Base-by-base conservation (phyloP, 805 yeast genomes). In the Metschnikowia cerradonensis region DNA sequence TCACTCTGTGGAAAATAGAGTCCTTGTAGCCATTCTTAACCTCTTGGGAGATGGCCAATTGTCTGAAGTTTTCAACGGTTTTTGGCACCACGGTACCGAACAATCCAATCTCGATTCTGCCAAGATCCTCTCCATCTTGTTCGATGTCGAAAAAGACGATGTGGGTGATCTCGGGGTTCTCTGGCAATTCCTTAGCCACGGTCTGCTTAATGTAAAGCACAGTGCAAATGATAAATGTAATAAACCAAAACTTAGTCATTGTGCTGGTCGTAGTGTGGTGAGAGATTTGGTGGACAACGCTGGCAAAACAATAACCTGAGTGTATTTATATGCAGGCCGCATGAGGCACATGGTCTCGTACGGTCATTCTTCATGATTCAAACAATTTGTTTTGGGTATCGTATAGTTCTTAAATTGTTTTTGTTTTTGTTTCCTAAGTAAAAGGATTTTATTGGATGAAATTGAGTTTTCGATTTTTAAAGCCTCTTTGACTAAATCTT, bases 41-140 rank as follows among this genome's bases (percentile, higher is more conserved):
- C 64, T 88, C 90, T 48, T 83, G 57, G 31, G 69, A 64, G 43
- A 83, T 75, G 46, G 90, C 75, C 67, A 90, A 78, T 62, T 86
- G 86, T 62, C 88, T 82, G 73, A 90, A 90, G 77, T 91, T 91
- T 68, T 88, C 91, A 37, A 78, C 94, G 26, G 97, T 91, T 70
- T 86, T 87, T 60, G 92, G 96, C 37, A 86, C 92, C 45, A 82
- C 88, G 22, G 83, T 80, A 43, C 97, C 97, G 66, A 84, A 92
- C 48, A 92, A 77, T 11, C 97, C 98, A 67, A 92, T 76, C 52
- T 84, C 87, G 56, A 92, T 78, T 65, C 96, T 81, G 43, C 98
- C 98, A 42, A 91, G 72, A 4, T 73, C 62, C 67, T 83, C 73
- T 48, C 82, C 94, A 52, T 90, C 97, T 66, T 89, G 91, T 59